Conservation (phyloP, 129 eudicot genomes). For the Scalesia atractyloides region DNA sequence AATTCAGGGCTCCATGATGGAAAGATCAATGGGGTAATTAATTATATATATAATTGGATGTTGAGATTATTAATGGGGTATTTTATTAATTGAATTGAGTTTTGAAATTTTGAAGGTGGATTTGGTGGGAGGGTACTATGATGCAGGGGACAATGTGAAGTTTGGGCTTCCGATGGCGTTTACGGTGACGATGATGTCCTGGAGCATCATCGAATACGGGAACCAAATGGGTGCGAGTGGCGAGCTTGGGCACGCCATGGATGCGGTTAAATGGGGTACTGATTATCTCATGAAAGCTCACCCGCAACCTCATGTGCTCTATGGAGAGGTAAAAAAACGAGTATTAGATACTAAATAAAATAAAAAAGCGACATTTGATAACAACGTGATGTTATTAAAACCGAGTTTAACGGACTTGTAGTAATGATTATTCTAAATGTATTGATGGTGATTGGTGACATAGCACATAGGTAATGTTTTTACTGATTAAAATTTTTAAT, state of each 20-base stretch:
- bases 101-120: conserved; percentile 56
- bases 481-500: background rate
- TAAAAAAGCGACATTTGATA: background rate
- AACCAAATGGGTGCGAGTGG: conserved; percentile 50
- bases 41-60: background rate
- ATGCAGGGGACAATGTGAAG: conserved; percentile 88
- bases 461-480: background rate
- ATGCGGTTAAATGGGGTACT: conserved; percentile 85
- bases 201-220: conserved; percentile 61
- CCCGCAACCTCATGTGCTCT: conserved; percentile 61
- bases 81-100: background rate
- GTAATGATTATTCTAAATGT: background rate
- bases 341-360: no score
- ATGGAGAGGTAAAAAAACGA: conserved; percentile 52
- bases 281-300: conserved; percentile 87
- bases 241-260: conserved; percentile 54
- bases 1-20: conserved; percentile 83
- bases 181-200: conserved; percentile 77
- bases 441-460: background rate
- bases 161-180: conserved; percentile 93
- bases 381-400: conserved; percentile 1
- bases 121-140: conserved; percentile 90
- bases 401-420: background rate
- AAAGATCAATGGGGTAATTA: conserved; percentile 41
- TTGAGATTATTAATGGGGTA: background rate